Percentiles rank a stretch among this genome's conserved stretches.
phyloP scores from a whole-genome alignment of 306 rosid genomes.

The Medicago truncatula region DNA sequence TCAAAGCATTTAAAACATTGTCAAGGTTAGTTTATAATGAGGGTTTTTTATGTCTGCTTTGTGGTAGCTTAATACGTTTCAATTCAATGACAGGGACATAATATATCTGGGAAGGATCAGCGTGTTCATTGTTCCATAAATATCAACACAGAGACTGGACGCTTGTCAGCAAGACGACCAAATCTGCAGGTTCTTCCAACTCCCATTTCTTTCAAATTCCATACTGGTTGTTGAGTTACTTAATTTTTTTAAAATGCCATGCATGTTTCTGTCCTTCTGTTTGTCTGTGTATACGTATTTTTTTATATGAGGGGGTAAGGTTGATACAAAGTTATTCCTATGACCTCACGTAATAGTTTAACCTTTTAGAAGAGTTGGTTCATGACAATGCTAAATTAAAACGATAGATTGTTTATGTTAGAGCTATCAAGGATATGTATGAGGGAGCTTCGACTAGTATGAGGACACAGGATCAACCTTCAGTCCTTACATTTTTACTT shows the following conservation, averaged over 20 bases:
- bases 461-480: too few relatives aligned
- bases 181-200: conserved; percentile 77
- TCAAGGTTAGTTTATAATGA: conserved; percentile 8
- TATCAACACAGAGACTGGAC: conserved; percentile 95
- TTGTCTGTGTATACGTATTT: background rate
- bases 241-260: background rate
- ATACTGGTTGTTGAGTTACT: conserved; percentile 25
- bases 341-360: too few relatives aligned
- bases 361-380: background rate
- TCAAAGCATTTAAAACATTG: conserved; percentile 14
- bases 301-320: too few relatives aligned
- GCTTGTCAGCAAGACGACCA: conserved; percentile 95
- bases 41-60: conserved; percentile 6
- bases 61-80: conserved; percentile 35
- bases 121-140: conserved; percentile 93
- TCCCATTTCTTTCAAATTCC: conserved; percentile 3
- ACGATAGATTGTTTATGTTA: too few relatives aligned
- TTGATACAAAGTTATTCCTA: too few relatives aligned
- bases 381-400: background rate
- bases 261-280: conserved; percentile 4
- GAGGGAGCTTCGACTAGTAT: too few relatives aligned
- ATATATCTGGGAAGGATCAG: conserved; percentile 76
- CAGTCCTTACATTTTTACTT: too few relatives aligned
- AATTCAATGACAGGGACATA: conserved; percentile 69
- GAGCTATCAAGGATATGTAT: too few relatives aligned